These are phyloP conservation scores for Phytophthora quininea DNA, from an alignment of 352 stramenopile genomes.

Conservation along the genomic window DNA sequence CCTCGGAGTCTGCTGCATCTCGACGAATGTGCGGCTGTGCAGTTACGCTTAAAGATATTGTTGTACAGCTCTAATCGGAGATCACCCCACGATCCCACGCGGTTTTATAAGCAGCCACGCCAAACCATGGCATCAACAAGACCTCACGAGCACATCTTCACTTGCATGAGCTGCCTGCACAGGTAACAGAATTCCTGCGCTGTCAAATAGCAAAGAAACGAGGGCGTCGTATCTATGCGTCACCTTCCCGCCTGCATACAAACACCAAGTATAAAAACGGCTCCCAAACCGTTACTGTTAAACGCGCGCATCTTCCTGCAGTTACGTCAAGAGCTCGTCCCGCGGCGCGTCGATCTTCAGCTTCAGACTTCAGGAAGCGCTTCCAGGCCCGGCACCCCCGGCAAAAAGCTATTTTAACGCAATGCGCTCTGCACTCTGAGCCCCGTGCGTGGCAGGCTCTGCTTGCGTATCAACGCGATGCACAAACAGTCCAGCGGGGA, in stretches of 20 bases:
- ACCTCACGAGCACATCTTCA: too few relatives aligned
- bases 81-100: too few relatives aligned
- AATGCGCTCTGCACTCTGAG: slow-evolving; percentile 9
- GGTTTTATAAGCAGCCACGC: too few relatives aligned
- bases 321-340: slow-evolving; percentile 25
- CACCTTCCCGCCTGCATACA: slow-evolving; percentile 27
- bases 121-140: neutral
- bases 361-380: neutral
- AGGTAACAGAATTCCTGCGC: neutral
- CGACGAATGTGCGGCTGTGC: too few relatives aligned
- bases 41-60: too few relatives aligned
- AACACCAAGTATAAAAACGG: slow-evolving; percentile 15
- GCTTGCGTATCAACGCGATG: slow-evolving; percentile 29
- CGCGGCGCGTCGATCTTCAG: slow-evolving; percentile 13
- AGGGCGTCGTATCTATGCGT: slow-evolving; percentile 23
- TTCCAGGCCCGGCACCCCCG: neutral
- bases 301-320: neutral
- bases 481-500: slow-evolving; percentile 4
- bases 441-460: neutral
- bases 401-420: slow-evolving; percentile 35
- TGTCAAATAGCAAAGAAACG: slow-evolving; percentile 30
- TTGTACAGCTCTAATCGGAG: too few relatives aligned
- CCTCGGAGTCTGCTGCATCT: too few relatives aligned
- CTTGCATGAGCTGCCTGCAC: slow-evolving; percentile 1
- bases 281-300: neutral